These are phyloP conservation scores for Phytophthora nicotianae DNA, from an alignment of 352 stramenopile genomes.

Conservation along the genomic window DNA sequence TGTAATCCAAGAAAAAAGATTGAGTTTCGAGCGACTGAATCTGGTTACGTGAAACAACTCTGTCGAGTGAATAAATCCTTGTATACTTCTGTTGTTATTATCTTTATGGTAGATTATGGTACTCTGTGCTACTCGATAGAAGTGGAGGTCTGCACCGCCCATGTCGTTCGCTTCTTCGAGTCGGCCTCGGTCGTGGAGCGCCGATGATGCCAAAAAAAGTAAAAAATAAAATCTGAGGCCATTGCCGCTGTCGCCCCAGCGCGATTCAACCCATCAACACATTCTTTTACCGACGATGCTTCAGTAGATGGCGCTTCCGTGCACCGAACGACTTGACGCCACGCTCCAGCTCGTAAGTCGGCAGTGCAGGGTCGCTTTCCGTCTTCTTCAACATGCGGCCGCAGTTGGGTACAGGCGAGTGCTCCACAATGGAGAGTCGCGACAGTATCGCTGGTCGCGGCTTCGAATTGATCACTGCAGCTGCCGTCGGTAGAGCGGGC, in stretches of 20 bases:
- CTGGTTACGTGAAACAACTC: too few relatives aligned
- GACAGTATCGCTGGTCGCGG: conserved; percentile 18
- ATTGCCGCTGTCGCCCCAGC: conserved; percentile 20
- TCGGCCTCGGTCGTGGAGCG: conserved; percentile 1
- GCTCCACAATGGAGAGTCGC: conserved; percentile 30
- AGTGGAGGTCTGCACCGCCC: conserved; percentile 8
- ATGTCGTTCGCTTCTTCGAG: conserved; percentile 2
- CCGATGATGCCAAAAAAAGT: conserved; percentile 30
- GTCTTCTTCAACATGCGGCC: conserved; percentile 24
- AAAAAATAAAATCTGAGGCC: conserved; percentile 29
- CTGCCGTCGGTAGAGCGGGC: background rate
- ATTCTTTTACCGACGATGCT: conserved; percentile 38
- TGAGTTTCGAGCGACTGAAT: too few relatives aligned
- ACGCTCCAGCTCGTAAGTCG: conserved; percentile 31
- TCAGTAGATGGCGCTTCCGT: conserved; percentile 55
- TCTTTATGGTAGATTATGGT: conserved; percentile 28
- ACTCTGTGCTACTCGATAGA: conserved; percentile 18
- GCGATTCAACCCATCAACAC: conserved; percentile 9
- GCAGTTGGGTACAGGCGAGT: conserved; percentile 12
- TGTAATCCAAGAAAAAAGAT: too few relatives aligned
- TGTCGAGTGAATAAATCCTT: too few relatives aligned
- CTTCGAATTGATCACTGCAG: background rate
- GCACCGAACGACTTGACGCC: conserved; percentile 67
- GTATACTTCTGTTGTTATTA: too few relatives aligned
- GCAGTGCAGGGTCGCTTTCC: conserved; percentile 21